Evolutionary conservation across 805 yeast genomes (phyloP).

Genomic region (Schwanniomyces vanrijiae): DNA sequence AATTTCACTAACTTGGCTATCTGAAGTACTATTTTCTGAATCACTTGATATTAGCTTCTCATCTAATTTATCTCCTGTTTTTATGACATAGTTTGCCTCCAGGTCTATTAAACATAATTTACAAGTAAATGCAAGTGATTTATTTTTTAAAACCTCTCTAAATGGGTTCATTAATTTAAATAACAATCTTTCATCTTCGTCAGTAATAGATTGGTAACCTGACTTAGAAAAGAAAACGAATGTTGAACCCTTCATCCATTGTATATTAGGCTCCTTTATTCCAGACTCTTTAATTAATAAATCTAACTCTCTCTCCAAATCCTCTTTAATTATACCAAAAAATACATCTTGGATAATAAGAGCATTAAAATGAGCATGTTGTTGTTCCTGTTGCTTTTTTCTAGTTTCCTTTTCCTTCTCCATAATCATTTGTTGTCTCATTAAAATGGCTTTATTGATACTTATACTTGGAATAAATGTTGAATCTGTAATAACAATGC

Average conservation of each 20-base stretch:
- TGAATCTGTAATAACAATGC: constrained; percentile 42
- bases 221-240: constrained; percentile 41
- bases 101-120: constrained; percentile 43
- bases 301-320: constrained; percentile 34
- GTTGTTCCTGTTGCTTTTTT: constrained; percentile 20
- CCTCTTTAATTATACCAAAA: constrained; percentile 51
- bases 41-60: background rate
- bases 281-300: constrained; percentile 19
- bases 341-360: constrained; percentile 53
- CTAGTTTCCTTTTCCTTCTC: constrained; percentile 19
- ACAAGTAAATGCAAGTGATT: constrained; percentile 51
- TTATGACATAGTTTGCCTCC: constrained; percentile 17
- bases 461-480: constrained; percentile 43
- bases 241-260: constrained; percentile 41
- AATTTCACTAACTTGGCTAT: background rate
- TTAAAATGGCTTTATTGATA: constrained; percentile 43
- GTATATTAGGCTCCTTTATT: constrained; percentile 26
- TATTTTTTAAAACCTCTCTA: constrained; percentile 29
- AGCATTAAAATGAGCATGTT: constrained; percentile 48
- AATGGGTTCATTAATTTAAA: constrained; percentile 38
- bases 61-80: constrained; percentile 10
- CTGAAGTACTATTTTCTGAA: background rate
- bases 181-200: constrained; percentile 44
- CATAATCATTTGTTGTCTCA: constrained; percentile 19
- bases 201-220: constrained; percentile 29